A percentile compares a stretch with the other conserved stretches of the same genome.
phyloP scores from a whole-genome alignment of 495 filamentous ascomycete species.

The Penicillium coprophilum region DNA sequence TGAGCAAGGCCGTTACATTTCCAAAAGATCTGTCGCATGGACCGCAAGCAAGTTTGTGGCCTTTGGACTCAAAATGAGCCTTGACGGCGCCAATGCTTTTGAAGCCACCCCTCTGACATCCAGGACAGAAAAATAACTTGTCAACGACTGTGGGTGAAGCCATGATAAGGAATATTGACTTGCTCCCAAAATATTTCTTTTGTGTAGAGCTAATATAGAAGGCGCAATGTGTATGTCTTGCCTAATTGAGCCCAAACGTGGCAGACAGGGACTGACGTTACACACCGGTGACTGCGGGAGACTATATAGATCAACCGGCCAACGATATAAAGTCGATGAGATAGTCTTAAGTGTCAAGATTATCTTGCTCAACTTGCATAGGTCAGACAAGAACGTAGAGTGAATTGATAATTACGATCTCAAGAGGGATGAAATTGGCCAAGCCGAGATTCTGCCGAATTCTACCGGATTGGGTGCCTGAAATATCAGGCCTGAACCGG shows the following conservation, averaged over 20 bases:
- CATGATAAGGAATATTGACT: slow-evolving; percentile 1
- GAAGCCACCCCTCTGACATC: slow-evolving; percentile 9
- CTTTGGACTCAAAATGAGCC: slow-evolving; percentile 11
- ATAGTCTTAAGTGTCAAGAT: neutral
- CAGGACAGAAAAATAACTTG: slow-evolving; percentile 9
- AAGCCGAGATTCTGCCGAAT: slow-evolving; percentile 1
- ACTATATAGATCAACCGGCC: neutral
- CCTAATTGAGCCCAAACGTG: neutral
- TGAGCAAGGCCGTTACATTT: neutral
- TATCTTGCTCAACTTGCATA: neutral
- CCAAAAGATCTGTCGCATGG: slow-evolving; percentile 5
- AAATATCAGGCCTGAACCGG: neutral
- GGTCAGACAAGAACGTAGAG: neutral
- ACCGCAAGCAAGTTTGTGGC: slow-evolving; percentile 4
- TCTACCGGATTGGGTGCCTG: neutral
- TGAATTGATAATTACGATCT: neutral
- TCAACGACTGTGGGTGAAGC: neutral
- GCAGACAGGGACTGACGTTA: neutral
- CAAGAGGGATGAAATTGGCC: neutral
- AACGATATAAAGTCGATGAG: neutral
- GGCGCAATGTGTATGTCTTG: neutral
- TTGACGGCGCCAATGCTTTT: slow-evolving; percentile 9
- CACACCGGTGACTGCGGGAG: neutral
- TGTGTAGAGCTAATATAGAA: neutral
- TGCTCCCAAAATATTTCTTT: too few relatives aligned